A percentile compares a stretch with the other conserved stretches of the same genome.
phyloP scores from a whole-genome alignment of 2,329 filamentous ascomycete species.

The Aspergillus puulaauensis region DNA sequence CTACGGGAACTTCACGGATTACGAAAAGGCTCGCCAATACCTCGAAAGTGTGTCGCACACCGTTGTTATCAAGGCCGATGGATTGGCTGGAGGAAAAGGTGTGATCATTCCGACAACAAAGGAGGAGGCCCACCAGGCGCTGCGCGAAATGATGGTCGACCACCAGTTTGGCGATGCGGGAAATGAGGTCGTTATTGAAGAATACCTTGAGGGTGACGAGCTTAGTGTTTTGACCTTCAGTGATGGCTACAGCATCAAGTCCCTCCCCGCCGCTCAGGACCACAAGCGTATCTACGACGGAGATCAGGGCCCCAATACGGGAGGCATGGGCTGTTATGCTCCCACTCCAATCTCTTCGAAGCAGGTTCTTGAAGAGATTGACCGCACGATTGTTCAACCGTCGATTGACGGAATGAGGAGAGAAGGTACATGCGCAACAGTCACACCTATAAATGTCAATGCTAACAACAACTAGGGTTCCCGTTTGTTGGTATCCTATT shows the following conservation, averaged over 20 bases:
- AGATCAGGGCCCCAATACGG: conserved; percentile 88
- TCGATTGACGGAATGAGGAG: conserved; percentile 85
- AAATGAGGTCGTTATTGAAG: conserved; percentile 91
- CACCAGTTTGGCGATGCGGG: conserved; percentile 84
- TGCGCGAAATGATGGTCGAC: conserved; percentile 88
- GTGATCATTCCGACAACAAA: conserved; percentile 84
- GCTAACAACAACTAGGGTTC: conserved; percentile 28
- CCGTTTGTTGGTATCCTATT: conserved; percentile 47
- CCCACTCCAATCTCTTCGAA: conserved; percentile 78
- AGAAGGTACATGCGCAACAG: conserved; percentile 59
- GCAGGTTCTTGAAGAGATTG: conserved; percentile 73
- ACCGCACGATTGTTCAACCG: conserved; percentile 80
- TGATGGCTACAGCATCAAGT: conserved; percentile 81
- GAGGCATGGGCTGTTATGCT: conserved; percentile 96
- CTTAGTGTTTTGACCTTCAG: conserved; percentile 88
- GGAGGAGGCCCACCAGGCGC: conserved; percentile 75
- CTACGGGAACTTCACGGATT: conserved; percentile 85
- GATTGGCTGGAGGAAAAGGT: conserved; percentile 90
- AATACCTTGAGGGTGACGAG: conserved; percentile 88
- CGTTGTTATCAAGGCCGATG: conserved; percentile 91
- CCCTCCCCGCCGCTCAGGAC: conserved; percentile 87
- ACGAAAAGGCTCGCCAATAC: conserved; percentile 70
- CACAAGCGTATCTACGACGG: conserved; percentile 94
- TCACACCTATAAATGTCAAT: not conserved
- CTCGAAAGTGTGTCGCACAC: conserved; percentile 69